A percentile compares a stretch with the other conserved stretches of the same genome.
These are phyloP conservation scores for Pezicula rhizophila DNA, from an alignment of 2,329 filamentous ascomycete genomes.

Conservation along the genomic window DNA sequence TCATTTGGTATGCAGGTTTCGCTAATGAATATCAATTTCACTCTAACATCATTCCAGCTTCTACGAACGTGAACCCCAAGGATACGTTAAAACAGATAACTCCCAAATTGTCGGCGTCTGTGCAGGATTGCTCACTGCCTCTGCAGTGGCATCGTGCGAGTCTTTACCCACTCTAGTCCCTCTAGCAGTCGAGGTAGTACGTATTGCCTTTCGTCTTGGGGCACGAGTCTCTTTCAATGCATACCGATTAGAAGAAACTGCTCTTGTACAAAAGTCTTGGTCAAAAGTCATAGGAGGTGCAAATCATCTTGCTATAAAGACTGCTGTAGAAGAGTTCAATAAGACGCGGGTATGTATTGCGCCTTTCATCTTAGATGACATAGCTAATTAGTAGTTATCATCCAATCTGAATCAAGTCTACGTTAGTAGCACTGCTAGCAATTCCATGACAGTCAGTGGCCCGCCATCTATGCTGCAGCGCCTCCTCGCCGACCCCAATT, in stretches of 20 bases:
- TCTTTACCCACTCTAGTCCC: constrained; percentile 23
- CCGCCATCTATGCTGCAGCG: constrained; percentile 7
- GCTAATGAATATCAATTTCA: constrained; percentile 5
- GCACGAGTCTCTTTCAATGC: constrained; percentile 23
- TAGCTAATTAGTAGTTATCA: not conserved
- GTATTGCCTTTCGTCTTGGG: constrained; percentile 26
- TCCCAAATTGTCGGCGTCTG: constrained; percentile 31
- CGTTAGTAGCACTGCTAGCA: constrained; percentile 12
- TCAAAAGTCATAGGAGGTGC: constrained; percentile 13
- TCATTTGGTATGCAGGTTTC: constrained; percentile 50
- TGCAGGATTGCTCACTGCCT: constrained; percentile 27
- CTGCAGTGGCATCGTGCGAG: constrained; percentile 24
- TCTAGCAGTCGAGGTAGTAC: constrained; percentile 24
- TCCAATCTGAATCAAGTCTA: constrained; percentile 10
- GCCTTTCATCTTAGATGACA: not conserved
- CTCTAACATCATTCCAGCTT: not conserved
- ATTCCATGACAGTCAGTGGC: constrained; percentile 16
- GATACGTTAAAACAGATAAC: constrained; percentile 2
- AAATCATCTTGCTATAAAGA: constrained; percentile 3
- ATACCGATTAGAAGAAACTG: constrained; percentile 10
- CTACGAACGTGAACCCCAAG: constrained; percentile 9
- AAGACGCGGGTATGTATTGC: not conserved
- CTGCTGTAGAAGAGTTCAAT: constrained; percentile 12
- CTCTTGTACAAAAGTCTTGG: constrained; percentile 11
- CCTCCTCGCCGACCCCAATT: constrained; percentile 2